Percentiles rank a stretch among this genome's conserved stretches.
These are phyloP conservation scores for Lotus japonicus DNA, from an alignment of 306 rosid genomes.

Conservation along the genomic window DNA sequence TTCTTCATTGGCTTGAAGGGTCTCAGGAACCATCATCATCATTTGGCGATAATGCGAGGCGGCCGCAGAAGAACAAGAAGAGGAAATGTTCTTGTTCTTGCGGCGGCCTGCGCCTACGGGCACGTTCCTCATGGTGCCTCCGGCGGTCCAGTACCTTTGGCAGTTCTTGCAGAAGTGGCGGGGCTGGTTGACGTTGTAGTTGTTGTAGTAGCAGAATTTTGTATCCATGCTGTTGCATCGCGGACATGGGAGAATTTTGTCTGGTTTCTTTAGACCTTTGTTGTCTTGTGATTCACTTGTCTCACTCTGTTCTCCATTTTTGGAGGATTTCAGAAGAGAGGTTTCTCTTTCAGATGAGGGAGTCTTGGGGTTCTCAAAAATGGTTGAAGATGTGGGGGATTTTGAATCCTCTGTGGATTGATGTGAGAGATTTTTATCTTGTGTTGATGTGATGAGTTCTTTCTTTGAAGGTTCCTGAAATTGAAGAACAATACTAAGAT, in stretches of 20 bases:
- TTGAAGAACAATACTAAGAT: conserved; percentile 8
- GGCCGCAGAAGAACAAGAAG: neutral
- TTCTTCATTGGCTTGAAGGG: conserved; percentile 23
- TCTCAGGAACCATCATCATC: conserved; percentile 38
- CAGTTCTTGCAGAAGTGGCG: conserved; percentile 93
- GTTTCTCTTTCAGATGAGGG: conserved; percentile 44
- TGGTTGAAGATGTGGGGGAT: conserved; percentile 37
- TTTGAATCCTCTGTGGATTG: conserved; percentile 35
- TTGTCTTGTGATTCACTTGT: conserved; percentile 50
- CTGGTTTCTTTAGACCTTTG: conserved; percentile 56
- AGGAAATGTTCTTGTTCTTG: conserved; percentile 54
- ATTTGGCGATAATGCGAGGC: conserved; percentile 42
- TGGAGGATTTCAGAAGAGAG: conserved; percentile 37
- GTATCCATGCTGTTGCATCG: conserved; percentile 90
- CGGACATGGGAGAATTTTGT: conserved; percentile 71
- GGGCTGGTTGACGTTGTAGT: conserved; percentile 83
- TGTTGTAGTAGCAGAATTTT: conserved; percentile 81
- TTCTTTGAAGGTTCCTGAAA: conserved; percentile 46
- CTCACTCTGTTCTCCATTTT: conserved; percentile 48
- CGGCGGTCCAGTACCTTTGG: conserved; percentile 92
- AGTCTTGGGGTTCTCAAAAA: conserved; percentile 39
- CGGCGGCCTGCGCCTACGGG: conserved; percentile 90
- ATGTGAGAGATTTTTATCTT: conserved; percentile 31
- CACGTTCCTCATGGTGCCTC: conserved; percentile 80
- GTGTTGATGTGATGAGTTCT: conserved; percentile 35